These are phyloP conservation scores for Parachaetomium inaequale DNA, from an alignment of 495 filamentous ascomycete species.

Conservation along the genomic window DNA sequence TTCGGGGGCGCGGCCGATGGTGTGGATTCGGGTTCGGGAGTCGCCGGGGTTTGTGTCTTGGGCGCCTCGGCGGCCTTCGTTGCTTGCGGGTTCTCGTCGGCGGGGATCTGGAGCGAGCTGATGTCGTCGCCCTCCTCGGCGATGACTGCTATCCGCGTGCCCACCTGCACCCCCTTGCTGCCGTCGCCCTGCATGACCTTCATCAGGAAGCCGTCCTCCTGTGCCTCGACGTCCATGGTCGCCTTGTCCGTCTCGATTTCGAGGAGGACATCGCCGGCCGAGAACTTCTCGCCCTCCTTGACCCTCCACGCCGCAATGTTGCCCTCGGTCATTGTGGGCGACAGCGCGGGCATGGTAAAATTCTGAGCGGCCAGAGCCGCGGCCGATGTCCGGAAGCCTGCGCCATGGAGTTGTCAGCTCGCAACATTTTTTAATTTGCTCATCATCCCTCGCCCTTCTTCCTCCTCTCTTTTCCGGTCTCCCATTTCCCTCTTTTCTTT, in stretches of 20 bases:
- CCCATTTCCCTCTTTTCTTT: background rate
- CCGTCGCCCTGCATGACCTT: conserved; percentile 73
- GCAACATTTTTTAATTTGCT: background rate
- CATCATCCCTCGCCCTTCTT: background rate
- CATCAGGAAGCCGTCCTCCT: conserved; percentile 73
- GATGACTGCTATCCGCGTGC: conserved; percentile 68
- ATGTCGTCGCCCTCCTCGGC: conserved; percentile 75
- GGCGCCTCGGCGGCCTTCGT: conserved; percentile 23
- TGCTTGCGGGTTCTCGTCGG: conserved; percentile 46
- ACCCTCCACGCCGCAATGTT: conserved; percentile 74
- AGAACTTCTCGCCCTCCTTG: conserved; percentile 73
- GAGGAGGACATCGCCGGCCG: conserved; percentile 73
- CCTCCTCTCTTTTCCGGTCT: background rate
- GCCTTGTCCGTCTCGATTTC: conserved; percentile 90
- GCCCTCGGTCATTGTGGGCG: conserved; percentile 83
- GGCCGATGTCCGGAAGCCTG: conserved; percentile 63
- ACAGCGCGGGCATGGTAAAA: conserved; percentile 82
- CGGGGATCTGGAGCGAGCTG: conserved; percentile 61
- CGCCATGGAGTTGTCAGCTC: background rate
- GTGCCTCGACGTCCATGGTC: conserved; percentile 86
- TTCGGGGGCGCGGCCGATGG: conserved; percentile 33
- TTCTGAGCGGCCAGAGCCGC: conserved; percentile 63
- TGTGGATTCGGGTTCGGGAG: conserved; percentile 27
- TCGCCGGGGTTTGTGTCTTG: conserved; percentile 24
- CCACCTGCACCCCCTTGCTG: conserved; percentile 66